phyloP scores from a whole-genome alignment of 225 moss, liverwort and hornwort genomes.

The Bryum argenteum region DNA sequence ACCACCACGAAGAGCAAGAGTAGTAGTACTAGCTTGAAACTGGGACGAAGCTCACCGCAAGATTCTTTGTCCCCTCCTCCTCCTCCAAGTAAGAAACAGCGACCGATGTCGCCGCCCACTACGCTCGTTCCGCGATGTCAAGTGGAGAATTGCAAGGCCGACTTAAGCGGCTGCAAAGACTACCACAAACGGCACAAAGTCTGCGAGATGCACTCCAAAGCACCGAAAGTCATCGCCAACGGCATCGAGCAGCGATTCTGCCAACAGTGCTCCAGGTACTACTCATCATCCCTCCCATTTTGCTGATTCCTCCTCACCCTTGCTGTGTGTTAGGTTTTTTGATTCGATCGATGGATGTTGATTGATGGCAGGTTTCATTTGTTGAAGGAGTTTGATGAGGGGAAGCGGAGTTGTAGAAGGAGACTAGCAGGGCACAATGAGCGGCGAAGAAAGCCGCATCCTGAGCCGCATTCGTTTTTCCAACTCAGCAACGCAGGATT shows the following conservation, averaged over 20 bases:
- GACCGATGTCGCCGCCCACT: constrained; percentile 51
- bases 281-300: neutral
- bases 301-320: too few relatives aligned
- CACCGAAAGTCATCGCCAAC: constrained; percentile 62
- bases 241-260: constrained; percentile 89
- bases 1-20: too few relatives aligned
- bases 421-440: constrained; percentile 86
- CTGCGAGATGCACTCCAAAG: constrained; percentile 88
- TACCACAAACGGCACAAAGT: constrained; percentile 95
- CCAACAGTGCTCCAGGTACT: constrained; percentile 77
- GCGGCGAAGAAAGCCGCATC: constrained; percentile 82
- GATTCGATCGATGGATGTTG: too few relatives aligned
- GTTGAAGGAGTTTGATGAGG: constrained; percentile 86
- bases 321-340: too few relatives aligned
- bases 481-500: constrained; percentile 38
- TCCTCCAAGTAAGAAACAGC: constrained; percentile 74
- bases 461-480: constrained; percentile 61
- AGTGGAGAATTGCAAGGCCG: constrained; percentile 83
- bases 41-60: constrained; percentile 70
- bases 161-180: constrained; percentile 77
- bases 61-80: neutral
- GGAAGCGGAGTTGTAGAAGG: constrained; percentile 85
- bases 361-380: constrained; percentile 70
- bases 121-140: constrained; percentile 75
- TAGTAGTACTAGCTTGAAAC: constrained; percentile 19